Evolutionary conservation across 2,329 filamentous ascomycete species (phyloP).

Genomic region (Macrophomina tecta): DNA sequence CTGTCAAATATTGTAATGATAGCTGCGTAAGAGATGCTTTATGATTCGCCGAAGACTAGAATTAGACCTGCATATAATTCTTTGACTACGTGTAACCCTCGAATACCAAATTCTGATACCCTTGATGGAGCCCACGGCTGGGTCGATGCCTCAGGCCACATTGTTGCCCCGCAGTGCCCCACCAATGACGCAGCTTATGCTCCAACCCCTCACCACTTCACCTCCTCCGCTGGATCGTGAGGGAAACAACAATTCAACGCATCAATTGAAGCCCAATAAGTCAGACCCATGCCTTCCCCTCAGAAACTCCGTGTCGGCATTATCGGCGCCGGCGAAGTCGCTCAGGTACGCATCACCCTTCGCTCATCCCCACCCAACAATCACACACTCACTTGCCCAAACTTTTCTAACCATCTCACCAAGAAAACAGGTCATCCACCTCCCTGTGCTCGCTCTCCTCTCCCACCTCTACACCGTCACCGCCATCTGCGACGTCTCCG

Average conservation of each 20-base stretch:
- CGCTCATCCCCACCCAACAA: background rate
- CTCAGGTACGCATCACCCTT: background rate
- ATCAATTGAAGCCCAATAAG: background rate
- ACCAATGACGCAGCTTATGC: slow-evolving; percentile 14
- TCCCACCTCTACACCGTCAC: slow-evolving; percentile 53
- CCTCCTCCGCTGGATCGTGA: background rate
- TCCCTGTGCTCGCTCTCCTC: slow-evolving; percentile 40
- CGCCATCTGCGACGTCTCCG: slow-evolving; percentile 60
- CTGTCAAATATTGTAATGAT: background rate
- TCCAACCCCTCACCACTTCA: background rate
- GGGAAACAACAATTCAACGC: background rate
- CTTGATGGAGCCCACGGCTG: too few species aligned
- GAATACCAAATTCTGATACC: too few species aligned
- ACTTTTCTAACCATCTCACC: background rate
- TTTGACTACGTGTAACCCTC: background rate
- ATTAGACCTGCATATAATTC: background rate
- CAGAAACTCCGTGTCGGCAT: slow-evolving; percentile 26
- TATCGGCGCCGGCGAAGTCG: slow-evolving; percentile 28
- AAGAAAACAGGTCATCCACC: slow-evolving; percentile 27
- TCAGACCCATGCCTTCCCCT: slow-evolving; percentile 1
- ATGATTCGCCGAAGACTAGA: background rate
- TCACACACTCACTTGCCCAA: background rate
- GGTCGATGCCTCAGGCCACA: background rate
- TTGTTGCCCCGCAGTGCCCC: slow-evolving; percentile 17
- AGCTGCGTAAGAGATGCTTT: too few species aligned